These are phyloP conservation scores for Tetrahymena elliotti DNA, from an alignment of 73 alveolate genomes.

Conservation along the genomic window DNA sequence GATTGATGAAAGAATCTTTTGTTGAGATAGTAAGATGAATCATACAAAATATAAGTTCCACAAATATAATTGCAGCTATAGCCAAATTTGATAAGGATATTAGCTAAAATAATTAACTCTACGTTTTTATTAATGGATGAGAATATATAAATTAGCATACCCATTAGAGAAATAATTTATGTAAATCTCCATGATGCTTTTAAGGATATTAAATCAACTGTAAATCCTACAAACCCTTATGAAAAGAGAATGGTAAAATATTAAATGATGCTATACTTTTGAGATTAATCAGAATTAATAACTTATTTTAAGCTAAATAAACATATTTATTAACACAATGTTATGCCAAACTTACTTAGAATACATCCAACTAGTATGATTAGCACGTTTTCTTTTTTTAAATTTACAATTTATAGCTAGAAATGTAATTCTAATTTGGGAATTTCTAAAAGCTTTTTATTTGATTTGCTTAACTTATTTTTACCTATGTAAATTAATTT, in stretches of 20 bases:
- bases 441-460: not conserved
- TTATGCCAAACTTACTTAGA: not conserved
- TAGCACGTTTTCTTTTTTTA: not conserved
- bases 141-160: not conserved
- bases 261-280: not conserved
- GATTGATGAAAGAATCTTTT: not conserved
- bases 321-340: not conserved
- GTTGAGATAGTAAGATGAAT: not conserved
- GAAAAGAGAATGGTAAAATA: not conserved
- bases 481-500: not conserved
- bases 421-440: not conserved
- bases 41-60: not conserved
- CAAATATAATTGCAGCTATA: not conserved
- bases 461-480: not conserved
- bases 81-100: not conserved
- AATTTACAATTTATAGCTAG: not conserved
- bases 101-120: not conserved
- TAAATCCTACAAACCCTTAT: not conserved
- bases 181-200: not conserved
- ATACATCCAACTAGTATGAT: not conserved
- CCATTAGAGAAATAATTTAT: not conserved
- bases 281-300: too few species aligned
- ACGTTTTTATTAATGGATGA: not conserved
- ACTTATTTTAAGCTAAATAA: too few species aligned
- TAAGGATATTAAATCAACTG: not conserved